These are phyloP conservation scores for Rhododendron mucronatum DNA, from an alignment of 148 eudicot species.

Conservation along the genomic window DNA sequence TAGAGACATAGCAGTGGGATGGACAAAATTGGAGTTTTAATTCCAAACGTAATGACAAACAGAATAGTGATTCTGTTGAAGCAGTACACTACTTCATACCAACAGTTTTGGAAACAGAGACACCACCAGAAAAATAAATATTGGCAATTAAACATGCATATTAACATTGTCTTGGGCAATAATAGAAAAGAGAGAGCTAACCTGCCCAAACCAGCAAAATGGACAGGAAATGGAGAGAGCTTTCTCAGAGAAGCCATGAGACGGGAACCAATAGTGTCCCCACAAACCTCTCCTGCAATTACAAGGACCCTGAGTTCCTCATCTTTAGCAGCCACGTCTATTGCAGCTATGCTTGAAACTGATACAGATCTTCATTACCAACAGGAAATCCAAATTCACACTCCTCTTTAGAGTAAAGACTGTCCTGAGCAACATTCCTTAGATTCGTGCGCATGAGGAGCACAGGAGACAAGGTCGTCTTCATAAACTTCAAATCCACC, in stretches of 20 bases:
- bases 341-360: slow-evolving; percentile 38
- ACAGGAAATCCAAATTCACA: slow-evolving; percentile 8
- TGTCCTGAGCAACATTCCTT: slow-evolving; percentile 12
- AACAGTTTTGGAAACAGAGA: too few relatives aligned
- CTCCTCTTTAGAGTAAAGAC: too few relatives aligned
- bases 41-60: too few relatives aligned
- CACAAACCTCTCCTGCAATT: slow-evolving; percentile 27
- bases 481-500: not conserved
- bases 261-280: slow-evolving; percentile 78
- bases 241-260: slow-evolving; percentile 72
- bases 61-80: too few relatives aligned
- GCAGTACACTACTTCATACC: too few relatives aligned
- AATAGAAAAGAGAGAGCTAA: too few relatives aligned
- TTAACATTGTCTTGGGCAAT: too few relatives aligned
- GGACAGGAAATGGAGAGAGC: too few relatives aligned
- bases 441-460: slow-evolving; percentile 7
- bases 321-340: slow-evolving; percentile 68
- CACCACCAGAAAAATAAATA: too few relatives aligned
- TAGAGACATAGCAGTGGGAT: not conserved
- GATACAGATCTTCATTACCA: slow-evolving; percentile 38
- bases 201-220: too few relatives aligned
- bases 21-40: too few relatives aligned
- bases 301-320: slow-evolving; percentile 85
- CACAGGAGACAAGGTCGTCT: not conserved
- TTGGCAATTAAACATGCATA: too few relatives aligned